Base-by-base conservation (phyloP, 768 basidiomycete species). In the Macrocybe gigantea region DNA sequence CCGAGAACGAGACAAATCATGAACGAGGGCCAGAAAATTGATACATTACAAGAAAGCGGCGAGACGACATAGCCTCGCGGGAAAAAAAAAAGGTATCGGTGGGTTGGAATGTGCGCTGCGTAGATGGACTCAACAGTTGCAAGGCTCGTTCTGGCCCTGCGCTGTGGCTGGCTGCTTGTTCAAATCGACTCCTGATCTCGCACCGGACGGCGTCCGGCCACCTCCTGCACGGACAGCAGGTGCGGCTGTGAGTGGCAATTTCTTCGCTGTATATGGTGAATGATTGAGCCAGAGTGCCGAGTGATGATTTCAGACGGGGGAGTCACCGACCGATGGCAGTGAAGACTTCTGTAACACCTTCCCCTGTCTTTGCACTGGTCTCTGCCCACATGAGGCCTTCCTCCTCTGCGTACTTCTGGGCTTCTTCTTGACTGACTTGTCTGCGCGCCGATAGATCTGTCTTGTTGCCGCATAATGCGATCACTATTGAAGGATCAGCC, bases 381-480 rank as follows among this genome's bases (percentile, higher is more conserved):
- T 94, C 92, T 41, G 80, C 81, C 88, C 90, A 95, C 85, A 93
- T 85, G 40, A 94, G 66, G 39, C 91, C 90, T 68, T 95, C 91
- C 65, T 93, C 89, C 44, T 91, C 83, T 0, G 92, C 92, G 58
- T 90, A 94, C 68, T 91, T 90, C 75, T 89, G 81, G 5, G 92
- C 92, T 60, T 93, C 92, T 56, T 92, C 92, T 56, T 87, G 77
- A 13, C 87, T 73, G 3, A 92, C 88, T 64, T 93, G 90, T 57
- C 91, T 82, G 52, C 88, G 84, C 7, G 85, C 86, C 36, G 82
- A 74, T 22, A 97, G 72, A 68, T 98, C 95, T 30, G 83, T 69
- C 70, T 98, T 98, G 77, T 98, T 98, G 41, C 95, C 95, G 50
- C 93, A 95, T 33, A 98, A 82, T 36, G 92, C 88, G 64, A 98